Evolutionary conservation across 2,329 filamentous ascomycete genomes (phyloP).

Genomic region (Colletotrichum tabaci): DNA sequence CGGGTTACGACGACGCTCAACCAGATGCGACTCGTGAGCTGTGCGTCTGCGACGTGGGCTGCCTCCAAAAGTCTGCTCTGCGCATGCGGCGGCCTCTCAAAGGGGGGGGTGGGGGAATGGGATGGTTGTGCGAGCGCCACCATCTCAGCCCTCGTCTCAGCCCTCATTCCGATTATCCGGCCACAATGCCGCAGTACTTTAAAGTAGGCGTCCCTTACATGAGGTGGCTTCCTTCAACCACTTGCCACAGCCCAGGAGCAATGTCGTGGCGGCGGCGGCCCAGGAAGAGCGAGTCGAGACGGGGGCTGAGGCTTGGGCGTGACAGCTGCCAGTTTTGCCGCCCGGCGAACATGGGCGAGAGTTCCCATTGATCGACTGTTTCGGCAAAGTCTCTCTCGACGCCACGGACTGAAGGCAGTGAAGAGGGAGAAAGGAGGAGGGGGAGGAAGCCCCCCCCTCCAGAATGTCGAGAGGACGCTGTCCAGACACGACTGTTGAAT

Average conservation of each 20-base stretch:
- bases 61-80: background rate
- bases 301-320: background rate
- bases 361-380: background rate
- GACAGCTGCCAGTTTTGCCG: background rate
- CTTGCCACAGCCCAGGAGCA: background rate
- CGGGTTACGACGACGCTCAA: too few species aligned
- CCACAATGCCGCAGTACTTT: too few species aligned
- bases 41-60: too few species aligned
- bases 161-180: too few species aligned
- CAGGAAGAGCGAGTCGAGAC: background rate
- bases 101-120: too few species aligned
- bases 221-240: background rate
- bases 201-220: too few species aligned
- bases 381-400: background rate
- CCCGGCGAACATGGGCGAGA: background rate
- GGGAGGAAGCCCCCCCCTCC: too few species aligned
- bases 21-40: too few species aligned
- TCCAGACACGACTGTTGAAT: background rate
- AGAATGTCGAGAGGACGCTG: background rate
- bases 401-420: background rate
- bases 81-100: background rate
- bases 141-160: background rate
- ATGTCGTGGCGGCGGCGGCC: background rate
- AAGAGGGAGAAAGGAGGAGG: background rate
- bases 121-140: background rate